These are phyloP conservation scores for Cryptomeria japonica DNA, from an alignment of 75 land plant species.

Conservation along the genomic window DNA sequence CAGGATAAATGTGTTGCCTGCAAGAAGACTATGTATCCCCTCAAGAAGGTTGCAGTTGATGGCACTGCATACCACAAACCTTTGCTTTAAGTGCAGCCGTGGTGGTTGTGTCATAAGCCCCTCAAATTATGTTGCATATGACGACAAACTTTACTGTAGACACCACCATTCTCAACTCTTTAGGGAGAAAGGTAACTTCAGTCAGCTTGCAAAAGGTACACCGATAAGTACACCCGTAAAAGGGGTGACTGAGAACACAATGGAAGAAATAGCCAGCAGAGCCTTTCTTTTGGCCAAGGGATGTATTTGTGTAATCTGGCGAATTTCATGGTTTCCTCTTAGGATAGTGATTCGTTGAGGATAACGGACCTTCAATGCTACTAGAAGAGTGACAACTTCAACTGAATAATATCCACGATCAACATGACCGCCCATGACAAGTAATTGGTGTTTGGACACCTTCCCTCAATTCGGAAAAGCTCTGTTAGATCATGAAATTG, in stretches of 20 bases:
- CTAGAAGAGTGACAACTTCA: too few relatives aligned
- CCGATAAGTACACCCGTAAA: constrained; percentile 7
- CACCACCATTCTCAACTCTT: constrained; percentile 65
- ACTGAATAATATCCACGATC: too few relatives aligned
- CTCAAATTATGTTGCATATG: constrained; percentile 71
- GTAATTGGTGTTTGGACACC: too few relatives aligned
- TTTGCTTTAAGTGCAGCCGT: constrained; percentile 73
- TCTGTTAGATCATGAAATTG: too few relatives aligned
- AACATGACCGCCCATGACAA: too few relatives aligned
- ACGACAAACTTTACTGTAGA: constrained; percentile 65
- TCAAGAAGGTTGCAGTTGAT: constrained; percentile 80
- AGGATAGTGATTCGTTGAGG: too few relatives aligned
- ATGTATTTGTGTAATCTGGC: constrained; percentile 13
- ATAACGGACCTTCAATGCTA: too few relatives aligned
- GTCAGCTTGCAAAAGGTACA: constrained; percentile 53
- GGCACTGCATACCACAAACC: constrained; percentile 65
- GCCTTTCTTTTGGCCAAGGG: background rate
- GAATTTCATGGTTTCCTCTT: too few relatives aligned
- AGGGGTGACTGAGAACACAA: constrained; percentile 13
- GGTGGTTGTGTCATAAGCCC: constrained; percentile 73
- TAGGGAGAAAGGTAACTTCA: constrained; percentile 68
- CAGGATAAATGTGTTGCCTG: constrained; percentile 91
- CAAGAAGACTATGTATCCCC: constrained; percentile 86
- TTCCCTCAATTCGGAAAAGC: too few relatives aligned
- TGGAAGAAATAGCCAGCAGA: background rate